Base-by-base conservation (phyloP, 2,329 filamentous ascomycete species). In the Monilinia fructigena region DNA sequence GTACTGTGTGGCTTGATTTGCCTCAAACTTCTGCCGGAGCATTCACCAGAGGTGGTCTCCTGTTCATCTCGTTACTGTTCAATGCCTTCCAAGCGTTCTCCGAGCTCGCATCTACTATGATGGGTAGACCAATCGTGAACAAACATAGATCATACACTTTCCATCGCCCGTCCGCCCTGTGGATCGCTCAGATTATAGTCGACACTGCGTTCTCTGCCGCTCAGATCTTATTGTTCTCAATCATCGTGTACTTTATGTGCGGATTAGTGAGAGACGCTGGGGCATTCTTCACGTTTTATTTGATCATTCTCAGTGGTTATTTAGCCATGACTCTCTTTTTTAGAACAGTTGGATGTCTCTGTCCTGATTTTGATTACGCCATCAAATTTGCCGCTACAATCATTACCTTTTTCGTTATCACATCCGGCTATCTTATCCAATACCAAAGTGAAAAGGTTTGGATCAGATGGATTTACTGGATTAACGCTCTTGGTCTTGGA, bases 81-180 rank as follows among this genome's bases (percentile, higher is more conserved):
- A 94, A 94, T 76, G 89, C 90, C n/a, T 94, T 96, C 77, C 88
- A 92, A 74, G 90, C 92, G 31, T 93, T 95, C 74, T 86, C 89
- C 0, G 92, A 96, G 76, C 79, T 96, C 0, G 89, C 84, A 0
- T 83, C 84, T 14, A 90, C 89, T 1, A 94, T 95, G 90, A 79
- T 88, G 20, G 91, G 89, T 0, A 84, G 92, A 11, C 83, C 88
- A 0, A 90, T 96, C 48, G 84, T 96, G 68, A 92, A 93, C 76
- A 96, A 95, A 76, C 92, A 96, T 77, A 87, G 89, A 66, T 88
- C 90, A 0, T 96, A 92, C 72, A 89, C 91, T 0, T 94, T 96
- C 74, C 89, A 95, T 75, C 83, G 91, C 45, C 92, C 92, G 0
- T 92, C 90, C 0, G 91, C 92, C 0, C 79, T 95, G 0, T 95